phyloP scores from a whole-genome alignment of 2,329 filamentous ascomycete species.

The Gyromitra esculenta region DNA sequence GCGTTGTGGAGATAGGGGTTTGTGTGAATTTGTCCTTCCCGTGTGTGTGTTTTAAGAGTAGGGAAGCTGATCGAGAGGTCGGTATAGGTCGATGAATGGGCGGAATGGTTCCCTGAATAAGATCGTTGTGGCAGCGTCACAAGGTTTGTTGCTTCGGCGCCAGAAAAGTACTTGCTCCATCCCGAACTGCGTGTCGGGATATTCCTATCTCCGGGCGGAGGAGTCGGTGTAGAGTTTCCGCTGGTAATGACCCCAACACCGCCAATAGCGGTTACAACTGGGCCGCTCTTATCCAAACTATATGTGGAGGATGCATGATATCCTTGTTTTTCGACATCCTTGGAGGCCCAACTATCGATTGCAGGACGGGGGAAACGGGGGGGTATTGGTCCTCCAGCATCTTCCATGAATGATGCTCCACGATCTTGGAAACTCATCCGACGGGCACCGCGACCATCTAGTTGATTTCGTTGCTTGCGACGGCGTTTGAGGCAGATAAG shows the following conservation, averaged over 20 bases:
- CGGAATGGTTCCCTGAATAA: slow-evolving; percentile 39
- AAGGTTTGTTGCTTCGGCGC: slow-evolving; percentile 56
- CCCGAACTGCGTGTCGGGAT: slow-evolving; percentile 53
- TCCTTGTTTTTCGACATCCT: slow-evolving; percentile 37
- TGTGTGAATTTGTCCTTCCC: slow-evolving; percentile 31
- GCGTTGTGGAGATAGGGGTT: slow-evolving; percentile 53
- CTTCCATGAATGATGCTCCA: slow-evolving; percentile 57
- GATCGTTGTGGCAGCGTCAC: slow-evolving; percentile 48
- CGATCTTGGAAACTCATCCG: slow-evolving; percentile 57
- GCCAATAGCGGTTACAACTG: slow-evolving; percentile 46
- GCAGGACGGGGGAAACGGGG: slow-evolving; percentile 34
- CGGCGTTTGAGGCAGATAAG: slow-evolving; percentile 54
- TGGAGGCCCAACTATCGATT: slow-evolving; percentile 48
- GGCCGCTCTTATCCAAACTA: slow-evolving; percentile 23
- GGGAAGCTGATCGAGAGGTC: slow-evolving; percentile 28
- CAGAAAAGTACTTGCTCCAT: slow-evolving; percentile 58
- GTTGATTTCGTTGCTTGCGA: slow-evolving; percentile 49
- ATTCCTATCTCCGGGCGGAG: slow-evolving; percentile 36
- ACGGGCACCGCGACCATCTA: slow-evolving; percentile 15
- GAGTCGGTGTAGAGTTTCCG: slow-evolving; percentile 14
- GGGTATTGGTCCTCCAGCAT: slow-evolving; percentile 48
- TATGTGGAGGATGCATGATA: slow-evolving; percentile 11
- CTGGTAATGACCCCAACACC: slow-evolving; percentile 47
- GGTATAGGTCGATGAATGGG: slow-evolving; percentile 54
- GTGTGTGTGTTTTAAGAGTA: neutral